These are phyloP conservation scores for Pyrenophora seminiperda DNA, from an alignment of 2,329 filamentous ascomycete genomes.

Conservation along the genomic window DNA sequence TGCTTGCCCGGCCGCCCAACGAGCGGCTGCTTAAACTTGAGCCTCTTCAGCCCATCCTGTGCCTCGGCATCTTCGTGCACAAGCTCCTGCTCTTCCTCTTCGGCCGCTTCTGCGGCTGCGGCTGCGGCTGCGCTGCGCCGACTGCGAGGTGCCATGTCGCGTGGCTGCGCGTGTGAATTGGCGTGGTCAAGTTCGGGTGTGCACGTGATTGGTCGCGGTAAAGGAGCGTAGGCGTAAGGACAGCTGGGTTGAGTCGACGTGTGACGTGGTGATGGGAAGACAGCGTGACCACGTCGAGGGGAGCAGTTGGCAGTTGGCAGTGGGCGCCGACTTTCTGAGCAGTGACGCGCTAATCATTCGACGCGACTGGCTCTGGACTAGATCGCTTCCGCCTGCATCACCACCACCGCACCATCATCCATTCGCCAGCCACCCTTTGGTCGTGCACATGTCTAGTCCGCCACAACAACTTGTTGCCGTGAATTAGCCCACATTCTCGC, in stretches of 20 bases:
- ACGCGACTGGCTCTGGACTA: slow-evolving; percentile 17
- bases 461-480: not conserved
- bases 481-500: too few species aligned
- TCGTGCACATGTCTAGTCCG: not conserved
- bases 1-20: slow-evolving; percentile 92
- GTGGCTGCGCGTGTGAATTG: slow-evolving; percentile 34
- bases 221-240: slow-evolving; percentile 8
- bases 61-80: slow-evolving; percentile 51
- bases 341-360: slow-evolving; percentile 26
- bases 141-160: slow-evolving; percentile 48
- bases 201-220: not conserved
- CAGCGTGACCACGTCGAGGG: slow-evolving; percentile 14
- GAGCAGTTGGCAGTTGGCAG: too few species aligned
- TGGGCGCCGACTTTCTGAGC: slow-evolving; percentile 15
- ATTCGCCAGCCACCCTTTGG: not conserved
- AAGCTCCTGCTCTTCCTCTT: slow-evolving; percentile 34
- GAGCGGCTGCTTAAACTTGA: slow-evolving; percentile 83
- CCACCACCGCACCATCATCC: not conserved
- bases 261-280: slow-evolving; percentile 21
- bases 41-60: slow-evolving; percentile 49
- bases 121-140: slow-evolving; percentile 46
- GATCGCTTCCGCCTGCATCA: slow-evolving; percentile 8
- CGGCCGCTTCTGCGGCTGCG: slow-evolving; percentile 38
- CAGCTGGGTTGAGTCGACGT: slow-evolving; percentile 12
- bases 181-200: slow-evolving; percentile 1